Base-by-base conservation (phyloP, 768 basidiomycete genomes). In the Boletus patriciae region DNA sequence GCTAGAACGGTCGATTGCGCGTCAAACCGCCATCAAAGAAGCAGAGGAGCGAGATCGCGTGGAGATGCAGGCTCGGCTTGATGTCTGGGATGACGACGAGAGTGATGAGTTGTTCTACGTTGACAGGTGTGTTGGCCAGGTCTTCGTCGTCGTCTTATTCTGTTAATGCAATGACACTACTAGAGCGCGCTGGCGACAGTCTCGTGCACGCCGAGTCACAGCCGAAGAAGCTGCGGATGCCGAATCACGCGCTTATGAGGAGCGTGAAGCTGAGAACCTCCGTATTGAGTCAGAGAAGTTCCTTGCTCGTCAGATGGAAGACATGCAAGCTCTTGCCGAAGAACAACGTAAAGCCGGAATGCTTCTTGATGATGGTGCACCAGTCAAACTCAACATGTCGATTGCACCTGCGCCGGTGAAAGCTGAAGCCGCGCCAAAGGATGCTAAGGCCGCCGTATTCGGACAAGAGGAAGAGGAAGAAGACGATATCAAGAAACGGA, bases 51-150 rank as follows among this genome's bases (percentile, higher is more conserved):
- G 87, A 9, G 91, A 94, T 62, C 80, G 84, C 8, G 69, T 85
- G 15, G 92, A 96, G 67, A 89, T 92, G 80, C 83, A 87, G 29
- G 82, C 85, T 8, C 81, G 86, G 2, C 81, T 94, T 52, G 92
- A 95, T 62, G 80, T 95, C 7, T 94, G 93, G 86, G 92, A 96
- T 65, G 90, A 92, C 57, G 95, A 96, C 55, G 87, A 92, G 64
- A 95, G 94, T 53, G 88, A 95, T 61, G 97, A 99, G 64, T 68
- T 85, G 31, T 99, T 95, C 76, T 96, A 95, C 66, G 81, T 89
- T 44, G 97, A 98, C 69, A 83, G 94, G 92, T 92, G 60, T 47
- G 86, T 64, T 18, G 34, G 19, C 15, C 16, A 8, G n/a, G 33
- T 46, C 21, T 40, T 48, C 23, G 0, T n/a, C 18, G 43, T 52